A percentile compares a stretch with the other conserved stretches of the same genome.
Evolutionary conservation across 2,329 filamentous ascomycete species (phyloP).

Genomic region (Colletotrichum tropicale): DNA sequence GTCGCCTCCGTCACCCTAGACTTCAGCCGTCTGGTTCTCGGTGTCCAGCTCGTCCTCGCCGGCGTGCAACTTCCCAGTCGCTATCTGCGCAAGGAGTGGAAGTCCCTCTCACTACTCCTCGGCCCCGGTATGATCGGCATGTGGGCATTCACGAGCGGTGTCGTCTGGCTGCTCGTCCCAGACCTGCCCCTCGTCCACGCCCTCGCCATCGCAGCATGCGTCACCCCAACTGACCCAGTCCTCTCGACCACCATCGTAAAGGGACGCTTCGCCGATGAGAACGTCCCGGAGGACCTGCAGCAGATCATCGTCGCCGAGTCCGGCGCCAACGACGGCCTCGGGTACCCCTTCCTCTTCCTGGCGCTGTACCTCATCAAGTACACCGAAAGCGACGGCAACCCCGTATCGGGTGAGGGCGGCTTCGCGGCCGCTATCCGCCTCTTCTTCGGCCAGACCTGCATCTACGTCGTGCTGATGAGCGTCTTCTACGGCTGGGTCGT

Average conservation of each 20-base stretch:
- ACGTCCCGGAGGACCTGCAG: conserved; percentile 82
- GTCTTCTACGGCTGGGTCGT: conserved; percentile 77
- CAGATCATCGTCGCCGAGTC: conserved; percentile 83
- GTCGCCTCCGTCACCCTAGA: conserved; percentile 77
- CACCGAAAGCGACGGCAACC: conserved; percentile 59
- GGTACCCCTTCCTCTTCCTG: conserved; percentile 88
- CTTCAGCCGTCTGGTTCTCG: conserved; percentile 86
- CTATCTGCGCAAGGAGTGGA: conserved; percentile 82
- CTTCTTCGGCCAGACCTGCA: conserved; percentile 88
- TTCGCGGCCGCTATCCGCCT: conserved; percentile 71
- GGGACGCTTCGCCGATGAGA: conserved; percentile 90
- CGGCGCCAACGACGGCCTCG: conserved; percentile 86
- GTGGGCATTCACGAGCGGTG: conserved; percentile 80
- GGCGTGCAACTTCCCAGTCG: conserved; percentile 86
- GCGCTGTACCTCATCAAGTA: conserved; percentile 86
- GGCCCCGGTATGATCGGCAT: conserved; percentile 85
- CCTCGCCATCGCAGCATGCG: conserved; percentile 79
- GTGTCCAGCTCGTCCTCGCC: conserved; percentile 87
- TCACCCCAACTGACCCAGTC: conserved; percentile 92
- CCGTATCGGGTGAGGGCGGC: conserved; percentile 55
- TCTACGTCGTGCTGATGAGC: conserved; percentile 81
- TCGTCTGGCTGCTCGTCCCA: conserved; percentile 80
- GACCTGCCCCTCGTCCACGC: conserved; percentile 78
- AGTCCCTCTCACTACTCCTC: conserved; percentile 73
- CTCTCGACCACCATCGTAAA: conserved; percentile 91